phyloP scores from a whole-genome alignment of 78 protist genomes.

The Guillardia theta region DNA sequence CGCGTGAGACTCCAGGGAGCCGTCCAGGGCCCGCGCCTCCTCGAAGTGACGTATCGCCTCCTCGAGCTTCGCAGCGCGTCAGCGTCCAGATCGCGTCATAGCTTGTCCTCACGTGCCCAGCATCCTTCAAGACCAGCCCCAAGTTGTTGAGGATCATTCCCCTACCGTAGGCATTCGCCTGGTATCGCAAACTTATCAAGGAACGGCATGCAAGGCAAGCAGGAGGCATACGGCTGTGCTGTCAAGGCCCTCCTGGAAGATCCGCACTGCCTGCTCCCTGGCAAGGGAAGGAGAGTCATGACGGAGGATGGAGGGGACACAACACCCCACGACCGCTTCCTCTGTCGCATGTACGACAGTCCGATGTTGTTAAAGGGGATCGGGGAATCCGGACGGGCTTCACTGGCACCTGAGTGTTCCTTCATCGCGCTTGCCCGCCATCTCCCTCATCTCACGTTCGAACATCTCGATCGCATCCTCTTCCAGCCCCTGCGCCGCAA shows the following conservation, averaged over 20 bases:
- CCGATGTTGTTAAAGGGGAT: background rate
- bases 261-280: background rate
- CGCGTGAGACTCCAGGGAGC: no score
- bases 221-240: background rate
- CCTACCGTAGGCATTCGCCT: background rate
- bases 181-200: background rate
- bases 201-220: background rate
- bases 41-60: no score
- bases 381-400: background rate
- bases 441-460: background rate
- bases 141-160: background rate
- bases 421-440: background rate
- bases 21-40: no score
- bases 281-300: background rate
- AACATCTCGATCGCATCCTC: background rate
- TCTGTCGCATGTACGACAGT: background rate
- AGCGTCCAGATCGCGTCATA: no score
- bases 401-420: background rate
- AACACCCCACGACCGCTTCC: background rate
- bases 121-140: no score
- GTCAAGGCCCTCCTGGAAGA: background rate
- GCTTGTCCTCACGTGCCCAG: no score
- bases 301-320: background rate
- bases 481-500: background rate
- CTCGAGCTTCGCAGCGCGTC: no score